Evolutionary conservation across 352 stramenopile genomes (phyloP).

Genomic region (Phytophthora ramorum): DNA sequence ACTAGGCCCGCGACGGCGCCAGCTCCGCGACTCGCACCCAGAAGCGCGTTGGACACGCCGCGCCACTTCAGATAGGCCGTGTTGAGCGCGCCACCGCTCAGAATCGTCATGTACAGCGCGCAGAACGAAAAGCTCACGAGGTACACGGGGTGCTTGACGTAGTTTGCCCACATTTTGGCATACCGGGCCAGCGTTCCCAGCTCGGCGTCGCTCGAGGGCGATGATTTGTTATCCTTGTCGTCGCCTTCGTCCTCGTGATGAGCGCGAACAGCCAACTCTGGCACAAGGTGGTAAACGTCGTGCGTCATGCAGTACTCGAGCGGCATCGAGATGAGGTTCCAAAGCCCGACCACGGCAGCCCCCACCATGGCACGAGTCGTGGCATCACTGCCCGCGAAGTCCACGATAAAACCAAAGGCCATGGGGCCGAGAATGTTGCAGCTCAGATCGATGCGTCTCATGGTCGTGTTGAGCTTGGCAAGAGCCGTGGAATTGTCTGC

Average conservation of each 20-base stretch:
- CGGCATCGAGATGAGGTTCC: constrained; percentile 82
- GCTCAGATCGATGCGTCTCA: constrained; percentile 84
- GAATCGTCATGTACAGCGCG: constrained; percentile 67
- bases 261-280: constrained; percentile 49
- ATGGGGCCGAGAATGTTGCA: constrained; percentile 82
- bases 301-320: constrained; percentile 80
- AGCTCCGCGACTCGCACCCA: constrained; percentile 52
- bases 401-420: constrained; percentile 82
- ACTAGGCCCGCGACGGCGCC: constrained; percentile 56
- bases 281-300: constrained; percentile 69
- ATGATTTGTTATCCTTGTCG: constrained; percentile 13
- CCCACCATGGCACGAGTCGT: constrained; percentile 73
- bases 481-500: constrained; percentile 56
- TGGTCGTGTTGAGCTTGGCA: constrained; percentile 73
- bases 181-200: constrained; percentile 36
- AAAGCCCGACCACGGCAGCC: constrained; percentile 67
- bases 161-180: constrained; percentile 48
- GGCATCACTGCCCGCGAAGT: constrained; percentile 68
- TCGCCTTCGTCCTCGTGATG: constrained; percentile 24
- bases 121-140: constrained; percentile 63
- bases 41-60: constrained; percentile 53
- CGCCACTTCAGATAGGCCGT: constrained; percentile 73
- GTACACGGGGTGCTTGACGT: constrained; percentile 61
- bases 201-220: constrained; percentile 15
- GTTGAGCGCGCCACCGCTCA: constrained; percentile 55